These are phyloP conservation scores for Fusarium metavorans DNA, from an alignment of 2,329 filamentous ascomycete species.

Conservation along the genomic window DNA sequence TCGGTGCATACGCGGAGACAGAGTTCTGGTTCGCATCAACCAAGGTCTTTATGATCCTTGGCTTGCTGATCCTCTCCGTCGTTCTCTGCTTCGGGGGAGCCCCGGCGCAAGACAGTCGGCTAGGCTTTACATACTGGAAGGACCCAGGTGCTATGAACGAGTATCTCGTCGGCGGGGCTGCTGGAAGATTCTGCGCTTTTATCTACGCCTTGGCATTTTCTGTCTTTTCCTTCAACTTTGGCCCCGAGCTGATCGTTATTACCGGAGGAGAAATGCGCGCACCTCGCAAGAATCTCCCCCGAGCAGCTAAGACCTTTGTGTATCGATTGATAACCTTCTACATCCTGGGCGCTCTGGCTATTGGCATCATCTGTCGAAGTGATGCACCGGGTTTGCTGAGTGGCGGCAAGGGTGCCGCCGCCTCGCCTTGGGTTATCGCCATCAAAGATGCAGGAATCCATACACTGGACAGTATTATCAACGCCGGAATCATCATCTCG, in stretches of 20 bases:
- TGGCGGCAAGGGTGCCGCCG: neutral
- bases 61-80: neutral
- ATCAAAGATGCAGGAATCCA: neutral
- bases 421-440: neutral
- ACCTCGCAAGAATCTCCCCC: conserved; percentile 46
- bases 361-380: neutral
- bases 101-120: neutral
- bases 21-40: neutral
- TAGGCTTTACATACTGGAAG: neutral
- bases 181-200: conserved; percentile 38
- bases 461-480: neutral
- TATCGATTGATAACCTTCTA: neutral
- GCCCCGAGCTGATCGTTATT: conserved; percentile 44
- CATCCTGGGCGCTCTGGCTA: neutral
- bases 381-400: neutral
- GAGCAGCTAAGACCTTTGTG: neutral
- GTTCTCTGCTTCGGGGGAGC: neutral
- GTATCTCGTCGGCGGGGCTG: neutral
- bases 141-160: neutral
- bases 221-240: conserved; percentile 56
- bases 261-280: conserved; percentile 52
- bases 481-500: neutral
- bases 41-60: neutral
- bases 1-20: neutral
- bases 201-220: conserved; percentile 58